Evolutionary conservation across 768 basidiomycete genomes (phyloP), one percentile per base, ranked within the genome.

Genomic region (Neoboletus subvelutipes): DNA sequence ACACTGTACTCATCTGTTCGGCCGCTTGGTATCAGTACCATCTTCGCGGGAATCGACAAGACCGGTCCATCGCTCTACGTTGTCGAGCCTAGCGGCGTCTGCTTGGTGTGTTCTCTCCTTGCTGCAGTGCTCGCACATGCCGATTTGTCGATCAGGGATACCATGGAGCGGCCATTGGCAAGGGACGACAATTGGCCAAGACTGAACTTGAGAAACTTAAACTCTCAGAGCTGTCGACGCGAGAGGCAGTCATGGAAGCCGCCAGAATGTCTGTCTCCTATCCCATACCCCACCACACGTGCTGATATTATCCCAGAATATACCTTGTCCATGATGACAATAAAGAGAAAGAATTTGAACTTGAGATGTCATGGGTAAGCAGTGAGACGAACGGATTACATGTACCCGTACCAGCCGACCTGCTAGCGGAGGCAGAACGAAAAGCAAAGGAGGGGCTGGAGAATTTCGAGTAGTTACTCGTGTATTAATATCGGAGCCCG

Each of bases 1-100:
- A 99, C 97, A 7, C 85, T 98, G 40, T 98, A 98, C 76, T 98
- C 95, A 1, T 98, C 95, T 24, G 96, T 98, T 37, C 87, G 97
- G 40, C 97, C 97, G 1, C 98, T 98, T 66, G 97, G 96, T 20
- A 88, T 96, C 67, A 94, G 93, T 68, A 89, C 94, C 42, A 90
- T 99, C 69, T 75, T 98, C 24, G 95, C 87, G 42, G 85, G 89
- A 22, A 83, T 95, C 11, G 96, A 98, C 77, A 89, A 92, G 75
- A 80, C 82, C 45, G 93, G 92, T 5, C 95, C 97, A 52, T 78
- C 81, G 47, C 78, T 99, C 28, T 97, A 84, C 75, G 87, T 97
- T 54, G 82, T 98, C 49, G 97, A 99, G 73, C 97, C 97, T 15
- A 95, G 92, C 63, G 97, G 97, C 26, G 85, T 95, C 26, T 93